Conservation (phyloP, 352 stramenopile species). For the Pythium plurisporium region DNA sequence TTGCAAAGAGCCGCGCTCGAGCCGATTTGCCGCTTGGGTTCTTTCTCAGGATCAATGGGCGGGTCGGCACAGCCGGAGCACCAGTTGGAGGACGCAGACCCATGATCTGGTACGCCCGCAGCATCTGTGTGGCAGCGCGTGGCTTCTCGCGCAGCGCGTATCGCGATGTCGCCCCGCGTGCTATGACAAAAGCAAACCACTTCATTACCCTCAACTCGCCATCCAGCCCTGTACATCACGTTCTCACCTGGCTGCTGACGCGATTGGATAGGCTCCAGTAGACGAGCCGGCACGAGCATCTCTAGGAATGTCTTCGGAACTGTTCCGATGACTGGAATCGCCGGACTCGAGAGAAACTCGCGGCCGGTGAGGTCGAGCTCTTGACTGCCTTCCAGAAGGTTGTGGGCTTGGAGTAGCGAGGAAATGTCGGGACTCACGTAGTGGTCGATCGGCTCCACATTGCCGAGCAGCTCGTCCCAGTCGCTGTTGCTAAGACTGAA, state of each 20-base stretch:
- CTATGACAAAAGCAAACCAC: neutral
- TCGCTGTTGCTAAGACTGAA: conserved; percentile 25
- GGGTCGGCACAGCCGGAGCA: neutral
- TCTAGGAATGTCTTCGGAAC: conserved; percentile 12
- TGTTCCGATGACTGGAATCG: conserved; percentile 16
- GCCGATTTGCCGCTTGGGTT: conserved; percentile 5
- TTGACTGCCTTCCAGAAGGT: conserved; percentile 40
- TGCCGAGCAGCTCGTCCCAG: conserved; percentile 56
- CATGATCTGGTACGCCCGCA: too few species aligned
- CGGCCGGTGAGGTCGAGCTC: conserved; percentile 56
- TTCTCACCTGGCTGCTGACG: neutral
- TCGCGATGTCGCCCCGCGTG: neutral
- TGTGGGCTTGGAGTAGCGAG: conserved; percentile 32
- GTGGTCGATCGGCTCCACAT: conserved; percentile 30
- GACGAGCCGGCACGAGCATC: conserved; percentile 1
- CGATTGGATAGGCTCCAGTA: neutral
- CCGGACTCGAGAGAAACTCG: conserved; percentile 61
- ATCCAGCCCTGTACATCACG: neutral
- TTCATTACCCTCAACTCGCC: too few species aligned
- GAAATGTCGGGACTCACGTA: conserved; percentile 72
- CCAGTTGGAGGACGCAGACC: neutral
- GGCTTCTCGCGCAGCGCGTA: conserved; percentile 9
- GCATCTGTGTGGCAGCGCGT: neutral
- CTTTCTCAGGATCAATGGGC: neutral
- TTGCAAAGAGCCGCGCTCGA: conserved; percentile 16